Evolutionary conservation across 2,329 filamentous ascomycete genomes (phyloP), one percentile per base, ranked within the genome.

Genomic region (Phialophora verrucosa): DNA sequence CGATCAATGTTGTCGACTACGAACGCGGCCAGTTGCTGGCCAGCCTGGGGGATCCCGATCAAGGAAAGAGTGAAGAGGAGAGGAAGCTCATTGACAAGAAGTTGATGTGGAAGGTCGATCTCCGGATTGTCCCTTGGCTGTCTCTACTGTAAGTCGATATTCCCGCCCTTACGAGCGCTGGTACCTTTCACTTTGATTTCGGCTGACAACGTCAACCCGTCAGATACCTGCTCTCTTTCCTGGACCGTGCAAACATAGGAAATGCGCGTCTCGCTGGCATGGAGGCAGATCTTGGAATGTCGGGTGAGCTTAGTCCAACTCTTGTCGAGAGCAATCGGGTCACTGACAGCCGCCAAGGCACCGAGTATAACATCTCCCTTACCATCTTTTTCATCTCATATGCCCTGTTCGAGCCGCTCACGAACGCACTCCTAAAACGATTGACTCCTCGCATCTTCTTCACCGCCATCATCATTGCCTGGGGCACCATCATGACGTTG

Each of bases 371-470:
- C 35, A 63, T 59, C 50, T 85, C 88, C 0, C 83, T 96, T 5
- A 91, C 90, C 50, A 90, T 96, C 72, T 86, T 85, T 73, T 83
- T 84, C 70, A 83, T 96, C 59, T 92, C 90, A 0, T 97, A 97
- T 76, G 85, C 91, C 1, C 78, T 93, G 42, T 92, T 92, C 69
- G 92, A 94, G 73, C 79, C 78, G 0, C 72, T 92, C 44, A 92
- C 91, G 67, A 96, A 96, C 75, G 82, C 94, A 53, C 78, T 96
- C 25, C 87, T 96, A 65, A 96, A 95, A 79, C 85, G 83, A 31
- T 80, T 91, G 67, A 85, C 1, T 91, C 93, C 0, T 91, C 88
- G 56, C 78, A 93, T 62, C 96, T 96, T 75, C 88, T 96, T 67
- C 90, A 68, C 65, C 3, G 92, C 92, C 69, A 96, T 95, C 74